Evolutionary conservation across 345 rosid species (phyloP).

Genomic region (Aurinia saxatilis): DNA sequence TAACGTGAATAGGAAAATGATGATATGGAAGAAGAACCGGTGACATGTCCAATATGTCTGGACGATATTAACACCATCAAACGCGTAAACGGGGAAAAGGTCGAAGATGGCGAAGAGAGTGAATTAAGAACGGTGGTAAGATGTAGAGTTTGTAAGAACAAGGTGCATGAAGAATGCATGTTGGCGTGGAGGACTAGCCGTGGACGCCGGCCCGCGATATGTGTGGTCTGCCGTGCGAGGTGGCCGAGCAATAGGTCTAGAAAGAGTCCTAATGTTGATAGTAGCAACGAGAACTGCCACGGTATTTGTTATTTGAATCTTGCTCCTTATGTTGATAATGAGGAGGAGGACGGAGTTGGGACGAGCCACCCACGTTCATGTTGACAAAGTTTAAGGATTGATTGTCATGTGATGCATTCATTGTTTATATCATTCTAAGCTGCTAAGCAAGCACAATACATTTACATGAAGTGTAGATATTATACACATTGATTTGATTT

Average conservation of each 20-base stretch:
- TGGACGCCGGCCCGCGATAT: constrained; percentile 56
- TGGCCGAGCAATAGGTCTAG: constrained; percentile 40
- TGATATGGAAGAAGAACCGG: constrained; percentile 32
- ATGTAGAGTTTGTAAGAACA: constrained; percentile 61
- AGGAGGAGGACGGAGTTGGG: constrained; percentile 30
- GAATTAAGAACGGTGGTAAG: constrained; percentile 36
- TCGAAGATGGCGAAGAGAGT: not conserved
- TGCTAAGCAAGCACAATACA: not conserved
- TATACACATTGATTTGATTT: not conserved
- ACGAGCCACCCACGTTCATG: constrained; percentile 20
- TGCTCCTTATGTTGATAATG: constrained; percentile 43
- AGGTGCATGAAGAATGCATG: constrained; percentile 76
- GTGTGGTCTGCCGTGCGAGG: constrained; percentile 78
- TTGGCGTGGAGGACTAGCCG: constrained; percentile 65
- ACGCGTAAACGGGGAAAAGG: not conserved
- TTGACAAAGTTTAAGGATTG: constrained; percentile 1
- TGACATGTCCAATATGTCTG: constrained; percentile 60
- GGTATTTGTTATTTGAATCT: constrained; percentile 57
- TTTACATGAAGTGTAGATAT: not conserved
- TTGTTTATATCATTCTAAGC: not conserved
- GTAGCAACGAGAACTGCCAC: constrained; percentile 2
- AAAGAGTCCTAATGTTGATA: constrained; percentile 1
- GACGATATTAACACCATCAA: constrained; percentile 40
- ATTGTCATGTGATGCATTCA: not conserved
- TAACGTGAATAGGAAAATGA: not conserved